Evolutionary conservation across 2,329 filamentous ascomycete species (phyloP), one percentile per base, ranked within the genome.

Genomic region (Alternaria metachromatica): DNA sequence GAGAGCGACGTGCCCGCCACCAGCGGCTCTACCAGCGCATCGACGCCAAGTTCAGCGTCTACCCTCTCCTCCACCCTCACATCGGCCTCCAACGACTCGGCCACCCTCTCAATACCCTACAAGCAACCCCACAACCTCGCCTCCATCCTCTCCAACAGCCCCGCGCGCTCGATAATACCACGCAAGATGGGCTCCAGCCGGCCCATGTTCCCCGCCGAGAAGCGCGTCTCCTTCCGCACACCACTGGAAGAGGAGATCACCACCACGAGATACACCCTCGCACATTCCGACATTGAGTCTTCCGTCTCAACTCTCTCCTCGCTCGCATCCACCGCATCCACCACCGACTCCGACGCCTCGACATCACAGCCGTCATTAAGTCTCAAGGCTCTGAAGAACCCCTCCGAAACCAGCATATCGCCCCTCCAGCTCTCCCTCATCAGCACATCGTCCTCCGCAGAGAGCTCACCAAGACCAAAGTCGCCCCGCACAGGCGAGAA

Each of bases 161-260:
- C 82, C 4, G 70, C 82, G 1, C 75, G 76, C 50, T 76, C 75
- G 11, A 68, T 78, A 44, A 66, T 70, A 69, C 75, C 77, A 26
- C 80, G 70, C 72, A 80, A 76, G 64, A 82, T 81, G 69, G 81
- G 84, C 2, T 70, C 83, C 28, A 77, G 80, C 49, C 71, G 79
- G 60, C 80, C 80, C 63, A 77, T 81, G 76, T 89, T 88, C 71
- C 86, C 87, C 5, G 81, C 85, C 3, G 80, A 84, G 70, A 89
- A 89, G 79, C 83, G 81, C 65, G 87, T 90, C 12, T 84, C 82
- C 25, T 90, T 89, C 72, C 82, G 84, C 20, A 80, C 80, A 12
- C 84, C 85, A 18, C 74, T 89, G 25, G 86, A 87, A 49, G 87
- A 89, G 72, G 86, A 88, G 60, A 88, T 90, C 69, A 82, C 81